Conservation (phyloP, 331 rosid species). For the Dryas integrifolia region DNA sequence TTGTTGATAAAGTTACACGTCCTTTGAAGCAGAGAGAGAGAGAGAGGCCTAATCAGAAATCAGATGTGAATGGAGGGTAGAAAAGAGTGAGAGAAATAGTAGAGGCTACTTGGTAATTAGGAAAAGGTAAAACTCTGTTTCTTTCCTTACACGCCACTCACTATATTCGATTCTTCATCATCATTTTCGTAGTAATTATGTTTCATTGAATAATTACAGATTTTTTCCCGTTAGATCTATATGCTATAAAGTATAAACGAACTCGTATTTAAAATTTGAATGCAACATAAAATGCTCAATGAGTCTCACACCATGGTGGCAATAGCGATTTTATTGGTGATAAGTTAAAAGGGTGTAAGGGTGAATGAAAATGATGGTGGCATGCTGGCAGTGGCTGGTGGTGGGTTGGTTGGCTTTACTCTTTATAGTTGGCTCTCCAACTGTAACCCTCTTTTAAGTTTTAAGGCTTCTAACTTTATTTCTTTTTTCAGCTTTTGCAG, state of each 20-base stretch:
- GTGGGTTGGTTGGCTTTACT: background rate
- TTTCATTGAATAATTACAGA: too few relatives aligned
- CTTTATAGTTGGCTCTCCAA: constrained; percentile 11
- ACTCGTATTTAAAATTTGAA: background rate
- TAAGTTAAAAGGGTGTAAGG: background rate
- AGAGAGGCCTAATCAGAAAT: constrained; percentile 19
- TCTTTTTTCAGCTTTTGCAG: constrained; percentile 18
- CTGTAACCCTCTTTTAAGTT: background rate
- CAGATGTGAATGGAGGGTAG: constrained; percentile 16
- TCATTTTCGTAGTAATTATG: background rate
- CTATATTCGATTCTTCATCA: background rate
- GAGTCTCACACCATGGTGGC: background rate
- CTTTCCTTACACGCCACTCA: constrained; percentile 44
- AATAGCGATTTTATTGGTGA: background rate
- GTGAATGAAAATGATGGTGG: background rate
- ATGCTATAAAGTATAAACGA: too few relatives aligned
- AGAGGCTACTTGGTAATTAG: constrained; percentile 29
- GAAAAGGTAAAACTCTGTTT: constrained; percentile 38
- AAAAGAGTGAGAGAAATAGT: constrained; percentile 17
- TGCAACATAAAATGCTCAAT: background rate
- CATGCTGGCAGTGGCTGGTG: too few relatives aligned
- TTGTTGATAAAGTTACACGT: constrained; percentile 15
- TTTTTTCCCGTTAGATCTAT: too few relatives aligned
- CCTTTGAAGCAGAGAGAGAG: background rate
- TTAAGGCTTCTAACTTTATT: background rate